Evolutionary conservation across 139 green algal genomes (phyloP), one percentile per base, ranked within the genome.

Genomic region (Gonium pectorale): DNA sequence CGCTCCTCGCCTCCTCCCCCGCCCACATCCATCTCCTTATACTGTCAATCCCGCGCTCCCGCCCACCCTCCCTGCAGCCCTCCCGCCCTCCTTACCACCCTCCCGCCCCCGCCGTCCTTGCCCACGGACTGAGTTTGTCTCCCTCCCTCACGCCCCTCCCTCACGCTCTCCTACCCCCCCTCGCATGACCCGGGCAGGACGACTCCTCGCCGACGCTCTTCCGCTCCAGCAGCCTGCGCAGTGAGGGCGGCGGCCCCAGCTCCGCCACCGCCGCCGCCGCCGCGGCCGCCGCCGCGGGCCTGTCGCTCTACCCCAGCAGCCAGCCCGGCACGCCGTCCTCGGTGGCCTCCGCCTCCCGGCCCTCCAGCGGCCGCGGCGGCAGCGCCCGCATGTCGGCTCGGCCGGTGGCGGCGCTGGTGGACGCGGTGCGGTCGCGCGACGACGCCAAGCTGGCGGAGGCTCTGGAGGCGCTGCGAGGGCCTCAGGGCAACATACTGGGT

Each of bases 371-470:
- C n/a, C 87, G 90, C 2, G 79, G 71, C 2, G 44, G 67, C 67
- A 89, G 86, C 77, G 84, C 72, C 41, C 63, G 82, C 5, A 22
- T 46, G 44, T 43, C 68, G 26, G 49, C 56, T 21, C 38, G 63
- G 60, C 79, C 88, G 24, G 90, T 90, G 78, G 74, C 78, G 43
- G 22, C 70, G 64, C 72, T 93, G 86, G 82, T 93, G 69, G 90
- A 92, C 69, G 90, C 88, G 31, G 88, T 93, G 13, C 88, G 90
- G 21, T 83, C 74, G n/a, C 81, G 75, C 46, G 83, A 93, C 37
- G 81, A 90, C 5, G 64, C 5, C 7, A 69, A 85, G 79, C 83
- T 93, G 51, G 49, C 41, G 31, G 67, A 80, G 1, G 40, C 62
- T 4, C 63, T 93, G 13, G 74, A 86, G 17, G 81, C 79, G 51